Conservation (phyloP, 2,329 filamentous ascomycete genomes). For the Ceratocystis cacaofunesta region DNA sequence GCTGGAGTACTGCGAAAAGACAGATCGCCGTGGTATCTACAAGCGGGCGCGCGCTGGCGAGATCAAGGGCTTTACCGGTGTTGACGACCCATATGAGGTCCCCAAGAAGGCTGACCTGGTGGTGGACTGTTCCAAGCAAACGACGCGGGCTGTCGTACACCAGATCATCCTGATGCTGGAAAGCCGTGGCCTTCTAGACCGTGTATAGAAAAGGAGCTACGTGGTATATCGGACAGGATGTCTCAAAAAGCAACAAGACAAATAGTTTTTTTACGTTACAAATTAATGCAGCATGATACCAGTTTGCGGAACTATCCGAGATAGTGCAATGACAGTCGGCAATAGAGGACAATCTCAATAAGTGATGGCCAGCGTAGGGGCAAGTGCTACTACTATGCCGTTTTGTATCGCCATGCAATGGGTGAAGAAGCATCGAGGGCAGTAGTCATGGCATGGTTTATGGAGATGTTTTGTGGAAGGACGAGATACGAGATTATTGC, state of each 20-base stretch:
- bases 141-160: slow-evolving; percentile 84
- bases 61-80: slow-evolving; percentile 96
- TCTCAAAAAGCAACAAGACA: slow-evolving; percentile 1
- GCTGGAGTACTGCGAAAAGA: slow-evolving; percentile 86
- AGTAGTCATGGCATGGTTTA: no score
- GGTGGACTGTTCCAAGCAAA: slow-evolving; percentile 74
- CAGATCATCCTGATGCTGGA: slow-evolving; percentile 91
- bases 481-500: no score
- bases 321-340: not conserved
- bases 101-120: slow-evolving; percentile 69
- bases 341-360: no score
- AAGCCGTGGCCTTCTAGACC: slow-evolving; percentile 74
- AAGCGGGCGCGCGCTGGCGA: slow-evolving; percentile 67
- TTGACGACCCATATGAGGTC: slow-evolving; percentile 89
- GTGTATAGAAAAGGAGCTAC: slow-evolving; percentile 27
- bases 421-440: no score
- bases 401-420: no score
- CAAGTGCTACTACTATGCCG: no score
- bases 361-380: no score
- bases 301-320: not conserved
- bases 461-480: no score
- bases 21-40: slow-evolving; percentile 86
- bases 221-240: not conserved
- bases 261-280: slow-evolving; percentile 4
- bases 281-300: slow-evolving; percentile 16